A percentile compares a stretch with the other conserved stretches of the same genome.
Evolutionary conservation across 768 basidiomycete genomes (phyloP).

Genomic region (Calocera cornea): DNA sequence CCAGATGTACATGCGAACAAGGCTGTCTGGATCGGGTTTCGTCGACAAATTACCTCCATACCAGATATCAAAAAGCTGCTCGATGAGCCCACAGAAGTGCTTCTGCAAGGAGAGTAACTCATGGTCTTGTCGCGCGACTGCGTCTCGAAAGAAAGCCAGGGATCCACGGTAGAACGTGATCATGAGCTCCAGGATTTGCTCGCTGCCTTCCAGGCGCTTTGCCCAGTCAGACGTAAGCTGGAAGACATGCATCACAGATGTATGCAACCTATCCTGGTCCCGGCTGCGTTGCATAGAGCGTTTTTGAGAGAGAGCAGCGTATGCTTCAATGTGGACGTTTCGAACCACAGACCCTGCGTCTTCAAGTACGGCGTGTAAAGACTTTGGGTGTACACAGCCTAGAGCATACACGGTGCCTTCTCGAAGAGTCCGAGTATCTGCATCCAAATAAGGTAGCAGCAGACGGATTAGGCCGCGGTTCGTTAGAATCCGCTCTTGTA

Average conservation of each 20-base stretch:
- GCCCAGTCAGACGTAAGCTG: constrained; percentile 68
- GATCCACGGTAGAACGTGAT: constrained; percentile 79
- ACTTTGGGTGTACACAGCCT: constrained; percentile 65
- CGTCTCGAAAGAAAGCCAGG: constrained; percentile 56
- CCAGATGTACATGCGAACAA: constrained; percentile 59
- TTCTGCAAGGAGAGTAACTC: constrained; percentile 69
- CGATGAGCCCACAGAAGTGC: constrained; percentile 82
- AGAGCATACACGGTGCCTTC: constrained; percentile 80
- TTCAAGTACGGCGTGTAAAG: constrained; percentile 70
- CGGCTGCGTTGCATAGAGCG: constrained; percentile 43
- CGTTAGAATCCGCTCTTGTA: constrained; percentile 69
- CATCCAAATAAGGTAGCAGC: constrained; percentile 74
- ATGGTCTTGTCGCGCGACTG: constrained; percentile 60
- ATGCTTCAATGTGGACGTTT: constrained; percentile 64
- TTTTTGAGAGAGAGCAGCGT: constrained; percentile 10
- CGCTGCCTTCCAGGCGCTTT: constrained; percentile 50
- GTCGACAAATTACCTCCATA: neutral
- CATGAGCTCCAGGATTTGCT: constrained; percentile 63
- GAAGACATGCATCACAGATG: constrained; percentile 80
- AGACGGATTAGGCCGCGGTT: constrained; percentile 74
- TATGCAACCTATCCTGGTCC: constrained; percentile 65
- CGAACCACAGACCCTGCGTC: constrained; percentile 69
- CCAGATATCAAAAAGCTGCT: constrained; percentile 69
- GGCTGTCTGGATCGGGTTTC: constrained; percentile 7
- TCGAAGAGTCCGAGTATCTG: constrained; percentile 69